Evolutionary conservation across 2,329 filamentous ascomycete species (phyloP), one percentile per base, ranked within the genome.

Genomic region (Zymoseptoria brevis): DNA sequence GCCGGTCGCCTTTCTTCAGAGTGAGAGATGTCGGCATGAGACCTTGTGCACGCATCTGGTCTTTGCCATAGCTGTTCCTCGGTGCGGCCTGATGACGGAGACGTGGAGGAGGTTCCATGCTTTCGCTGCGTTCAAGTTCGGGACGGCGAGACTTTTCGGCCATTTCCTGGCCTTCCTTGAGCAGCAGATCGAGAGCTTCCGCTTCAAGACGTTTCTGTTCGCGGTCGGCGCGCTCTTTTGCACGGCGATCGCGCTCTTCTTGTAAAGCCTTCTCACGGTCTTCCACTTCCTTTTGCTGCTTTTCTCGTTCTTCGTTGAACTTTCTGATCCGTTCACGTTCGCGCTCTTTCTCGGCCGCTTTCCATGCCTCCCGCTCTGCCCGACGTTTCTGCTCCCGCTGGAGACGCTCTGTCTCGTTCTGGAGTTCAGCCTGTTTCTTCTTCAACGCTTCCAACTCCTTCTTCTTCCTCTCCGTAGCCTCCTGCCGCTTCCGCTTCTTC

Each of bases 381-480:
- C 77, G 74, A 50, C 77, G 71, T 66, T 76, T 76, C 60, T 80
- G 77, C 56, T 80, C 78, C 6, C 77, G 74, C 62, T 81, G 76
- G 60, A 74, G 54, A 5, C 68, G 64, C 60, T 75, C 73, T n/a
- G 67, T 73, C 66, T 79, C 76, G 53, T 74, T 73, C 56, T 71
- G 72, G 50, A 75, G 68, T 52, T 77, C 76, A 24, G 76, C 74
- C 56, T 78, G 75, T 62, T 77, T 77, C 68, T 80, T 77, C 64
- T 77, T 78, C 41, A 80, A 76, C 56, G 77, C 75, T 51, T 79
- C 76, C 60, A 81, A 68, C 71, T 73, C 79, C 69, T 74, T 77
- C 69, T 71, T 79, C 73, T 80, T 80, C 73, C 83, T 84, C 71
- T 86, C 83, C 68, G 86, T 80, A 35, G 83, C 81, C 57, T 84